Evolutionary conservation across 305 asterid species (phyloP).

Genomic region (Fraxinus angustifolia): DNA sequence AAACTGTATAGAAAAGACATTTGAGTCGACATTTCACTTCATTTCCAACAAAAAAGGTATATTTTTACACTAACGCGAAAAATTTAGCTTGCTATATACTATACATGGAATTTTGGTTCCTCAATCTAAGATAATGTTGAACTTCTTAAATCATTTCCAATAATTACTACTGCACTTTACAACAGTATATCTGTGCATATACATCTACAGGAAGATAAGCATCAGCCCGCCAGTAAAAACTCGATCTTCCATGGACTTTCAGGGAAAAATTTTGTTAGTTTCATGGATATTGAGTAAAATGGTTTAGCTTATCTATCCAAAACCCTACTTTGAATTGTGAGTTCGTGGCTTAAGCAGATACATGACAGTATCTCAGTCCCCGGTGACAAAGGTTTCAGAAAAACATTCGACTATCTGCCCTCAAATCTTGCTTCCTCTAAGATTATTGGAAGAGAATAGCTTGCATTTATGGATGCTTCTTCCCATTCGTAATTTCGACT

Average conservation of each 20-base stretch:
- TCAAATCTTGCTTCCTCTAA: neutral
- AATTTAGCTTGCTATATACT: neutral
- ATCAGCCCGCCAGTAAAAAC: slow-evolving; percentile 16
- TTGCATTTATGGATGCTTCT: neutral
- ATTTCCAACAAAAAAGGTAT: neutral
- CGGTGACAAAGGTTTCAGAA: neutral
- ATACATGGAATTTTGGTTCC: slow-evolving; percentile 2
- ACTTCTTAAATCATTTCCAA: neutral
- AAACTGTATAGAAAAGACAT: neutral
- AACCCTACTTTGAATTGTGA: neutral
- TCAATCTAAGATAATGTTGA: neutral
- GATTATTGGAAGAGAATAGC: slow-evolving; percentile 7
- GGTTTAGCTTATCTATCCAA: neutral
- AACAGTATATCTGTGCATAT: slow-evolving; percentile 17
- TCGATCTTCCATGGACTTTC: slow-evolving; percentile 11
- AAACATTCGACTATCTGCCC: neutral
- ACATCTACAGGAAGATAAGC: neutral
- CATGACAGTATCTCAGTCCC: neutral
- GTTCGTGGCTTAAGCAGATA: neutral
- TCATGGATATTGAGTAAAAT: neutral
- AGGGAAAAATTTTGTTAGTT: neutral
- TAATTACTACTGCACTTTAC: slow-evolving; percentile 19
- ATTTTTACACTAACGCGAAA: neutral
- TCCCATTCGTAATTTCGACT: neutral
- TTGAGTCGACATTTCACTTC: neutral